Evolutionary conservation across 2,329 filamentous ascomycete species (phyloP).

Genomic region (Paecilomyces sp.): DNA sequence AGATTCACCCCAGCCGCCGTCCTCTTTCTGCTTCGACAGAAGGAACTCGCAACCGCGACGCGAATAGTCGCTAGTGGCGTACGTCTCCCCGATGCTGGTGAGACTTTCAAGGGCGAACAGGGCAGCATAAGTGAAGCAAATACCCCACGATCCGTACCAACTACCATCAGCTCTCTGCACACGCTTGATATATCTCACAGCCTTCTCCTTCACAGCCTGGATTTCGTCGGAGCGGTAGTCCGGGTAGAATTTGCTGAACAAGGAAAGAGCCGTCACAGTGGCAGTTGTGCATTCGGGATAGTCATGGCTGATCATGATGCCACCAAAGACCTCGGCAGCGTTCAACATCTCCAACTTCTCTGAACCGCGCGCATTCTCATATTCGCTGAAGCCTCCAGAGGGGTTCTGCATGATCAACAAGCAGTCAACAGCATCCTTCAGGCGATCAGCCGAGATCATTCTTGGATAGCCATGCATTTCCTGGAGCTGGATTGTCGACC

Average conservation of each 20-base stretch:
- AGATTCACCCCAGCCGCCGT: slow-evolving; percentile 95
- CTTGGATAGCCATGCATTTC: slow-evolving; percentile 66
- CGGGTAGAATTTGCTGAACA: slow-evolving; percentile 77
- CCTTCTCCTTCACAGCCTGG: slow-evolving; percentile 60
- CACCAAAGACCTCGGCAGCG: slow-evolving; percentile 90
- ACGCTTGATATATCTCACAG: slow-evolving; percentile 74
- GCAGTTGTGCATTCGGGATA: slow-evolving; percentile 98
- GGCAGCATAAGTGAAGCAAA: slow-evolving; percentile 94
- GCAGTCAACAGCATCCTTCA: slow-evolving; percentile 85
- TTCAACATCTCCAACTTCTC: slow-evolving; percentile 78
- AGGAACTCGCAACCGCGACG: slow-evolving; percentile 79
- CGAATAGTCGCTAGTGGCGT: slow-evolving; percentile 63
- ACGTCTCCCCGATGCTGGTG: slow-evolving; percentile 72
- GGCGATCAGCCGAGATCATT: slow-evolving; percentile 66
- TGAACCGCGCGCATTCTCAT: slow-evolving; percentile 75
- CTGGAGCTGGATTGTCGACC: slow-evolving; percentile 78
- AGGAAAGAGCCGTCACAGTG: slow-evolving; percentile 75
- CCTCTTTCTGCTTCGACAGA: slow-evolving; percentile 71
- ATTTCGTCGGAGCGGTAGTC: slow-evolving; percentile 74
- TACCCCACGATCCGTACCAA: slow-evolving; percentile 97
- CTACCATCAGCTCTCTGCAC: slow-evolving; percentile 75
- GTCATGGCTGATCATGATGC: slow-evolving; percentile 98
- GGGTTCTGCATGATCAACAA: slow-evolving; percentile 85
- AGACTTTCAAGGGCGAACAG: slow-evolving; percentile 95
- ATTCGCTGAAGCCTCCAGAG: slow-evolving; percentile 80